Conservation (phyloP, 805 yeast species). For the Zygotorulaspora chibaensis region DNA sequence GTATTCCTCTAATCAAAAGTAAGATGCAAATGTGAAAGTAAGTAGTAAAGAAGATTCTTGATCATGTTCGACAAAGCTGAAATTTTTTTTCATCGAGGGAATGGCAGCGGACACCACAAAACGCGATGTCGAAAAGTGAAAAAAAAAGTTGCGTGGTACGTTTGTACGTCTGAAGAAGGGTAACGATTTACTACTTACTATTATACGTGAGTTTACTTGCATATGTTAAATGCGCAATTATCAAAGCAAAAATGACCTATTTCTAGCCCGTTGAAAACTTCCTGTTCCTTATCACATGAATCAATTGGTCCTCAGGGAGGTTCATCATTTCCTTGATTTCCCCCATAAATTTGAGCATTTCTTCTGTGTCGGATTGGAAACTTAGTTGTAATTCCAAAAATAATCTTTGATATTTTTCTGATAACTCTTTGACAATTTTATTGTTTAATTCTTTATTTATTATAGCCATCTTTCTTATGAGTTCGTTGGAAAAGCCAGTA, state of each 20-base stretch:
- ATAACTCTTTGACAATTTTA: conserved; percentile 34
- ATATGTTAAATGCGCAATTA: background rate
- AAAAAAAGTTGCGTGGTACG: conserved; percentile 17
- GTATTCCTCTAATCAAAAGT: conserved; percentile 2
- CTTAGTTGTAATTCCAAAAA: conserved; percentile 33
- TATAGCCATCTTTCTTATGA: conserved; percentile 34
- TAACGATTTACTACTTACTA: conserved; percentile 1
- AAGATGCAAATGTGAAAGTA: conserved; percentile 1
- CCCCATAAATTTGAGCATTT: conserved; percentile 34
- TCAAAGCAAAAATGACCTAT: background rate
- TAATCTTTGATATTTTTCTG: conserved; percentile 34
- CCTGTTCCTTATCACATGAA: conserved; percentile 29
- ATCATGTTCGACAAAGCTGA: background rate
- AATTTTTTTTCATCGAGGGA: conserved; percentile 8
- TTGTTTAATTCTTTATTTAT: conserved; percentile 38
- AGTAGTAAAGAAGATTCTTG: background rate
- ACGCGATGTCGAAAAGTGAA: conserved; percentile 1
- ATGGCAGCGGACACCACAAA: background rate
- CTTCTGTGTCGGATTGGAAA: conserved; percentile 38
- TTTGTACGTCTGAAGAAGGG: conserved; percentile 11
- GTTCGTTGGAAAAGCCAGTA: conserved; percentile 33
- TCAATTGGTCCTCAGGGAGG: conserved; percentile 35
- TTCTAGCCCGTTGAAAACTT: conserved; percentile 2
- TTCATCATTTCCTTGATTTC: conserved; percentile 37
- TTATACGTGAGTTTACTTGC: too few relatives aligned